These are phyloP conservation scores for Fusarium sp. DNA, from an alignment of 2,329 filamentous ascomycete genomes.

Conservation along the genomic window DNA sequence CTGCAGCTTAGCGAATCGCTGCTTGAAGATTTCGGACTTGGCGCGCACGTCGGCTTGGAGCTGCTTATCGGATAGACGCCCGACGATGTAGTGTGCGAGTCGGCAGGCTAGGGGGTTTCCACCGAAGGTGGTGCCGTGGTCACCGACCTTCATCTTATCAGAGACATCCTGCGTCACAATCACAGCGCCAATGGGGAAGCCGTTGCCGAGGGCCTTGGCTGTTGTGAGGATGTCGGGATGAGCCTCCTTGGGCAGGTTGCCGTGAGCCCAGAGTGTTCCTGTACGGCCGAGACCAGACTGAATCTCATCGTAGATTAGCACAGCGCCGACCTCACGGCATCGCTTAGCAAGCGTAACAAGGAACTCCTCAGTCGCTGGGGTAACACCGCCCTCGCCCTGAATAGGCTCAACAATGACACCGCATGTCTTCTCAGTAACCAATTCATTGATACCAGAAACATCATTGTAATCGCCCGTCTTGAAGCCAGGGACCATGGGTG, in stretches of 20 bases:
- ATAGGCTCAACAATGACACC: slow-evolving; percentile 98
- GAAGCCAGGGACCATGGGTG: slow-evolving; percentile 96
- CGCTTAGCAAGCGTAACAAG: slow-evolving; percentile 84
- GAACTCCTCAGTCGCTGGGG: slow-evolving; percentile 86
- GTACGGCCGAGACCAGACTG: slow-evolving; percentile 93
- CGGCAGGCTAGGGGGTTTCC: slow-evolving; percentile 90
- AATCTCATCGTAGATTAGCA: slow-evolving; percentile 96
- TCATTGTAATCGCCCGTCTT: slow-evolving; percentile 89
- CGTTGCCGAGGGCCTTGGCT: slow-evolving; percentile 96
- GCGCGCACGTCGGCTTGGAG: slow-evolving; percentile 77
- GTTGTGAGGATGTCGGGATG: slow-evolving; percentile 96
- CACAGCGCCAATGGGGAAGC: slow-evolving; percentile 89
- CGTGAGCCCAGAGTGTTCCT: slow-evolving; percentile 91
- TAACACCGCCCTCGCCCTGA: slow-evolving; percentile 95
- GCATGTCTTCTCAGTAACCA: slow-evolving; percentile 89
- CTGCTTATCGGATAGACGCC: slow-evolving; percentile 76
- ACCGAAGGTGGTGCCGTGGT: slow-evolving; percentile 95
- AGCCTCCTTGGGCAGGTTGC: slow-evolving; percentile 77
- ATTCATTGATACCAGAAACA: slow-evolving; percentile 73
- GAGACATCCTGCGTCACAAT: slow-evolving; percentile 58
- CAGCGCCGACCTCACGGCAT: slow-evolving; percentile 87
- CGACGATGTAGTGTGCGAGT: slow-evolving; percentile 87
- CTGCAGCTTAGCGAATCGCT: slow-evolving; percentile 63
- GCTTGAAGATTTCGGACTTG: slow-evolving; percentile 69
- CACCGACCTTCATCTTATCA: slow-evolving; percentile 69